Base-by-base conservation (phyloP, 1,284 basidiomycete species). In the Sanghuangporus weigelae region DNA sequence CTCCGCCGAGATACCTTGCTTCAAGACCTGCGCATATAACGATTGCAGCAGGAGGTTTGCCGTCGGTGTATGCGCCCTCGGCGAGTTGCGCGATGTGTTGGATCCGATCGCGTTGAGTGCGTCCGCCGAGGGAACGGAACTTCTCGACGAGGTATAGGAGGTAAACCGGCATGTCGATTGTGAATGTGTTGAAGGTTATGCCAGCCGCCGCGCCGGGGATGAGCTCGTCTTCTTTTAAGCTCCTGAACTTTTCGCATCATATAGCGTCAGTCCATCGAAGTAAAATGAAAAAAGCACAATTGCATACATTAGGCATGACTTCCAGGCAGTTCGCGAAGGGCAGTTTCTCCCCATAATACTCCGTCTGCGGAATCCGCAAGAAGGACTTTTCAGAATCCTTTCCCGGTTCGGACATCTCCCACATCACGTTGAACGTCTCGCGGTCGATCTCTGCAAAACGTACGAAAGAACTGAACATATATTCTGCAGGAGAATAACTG, bases 361-460 rank as follows among this genome's bases (percentile, higher is more conserved):
- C 86, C 0, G 77, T 80, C 64, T 92, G 85, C 0, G 73, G 75
- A 5, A 87, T 71, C 54, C 87, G 82, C 62, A 86, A 74, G 74
- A 92, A 87, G 63, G 82, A 85, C 8, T 79, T 75, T 61, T 86
- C 81, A 0, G 82, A 79, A 8, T 75, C 75, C 42, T 76, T 74
- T 16, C 80, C 83, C 0, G 82, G 80, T 7, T 76, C 79, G 2
- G 89, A 91, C 66, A 91, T 76, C 58, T 81, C 74, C 87, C 88
- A 92, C 80, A 93, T 84, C 2, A 74, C 78, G 19, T 83, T 71
- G 73, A 93, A 92, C 0, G 91, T 92, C 63, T 86, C 86, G 64
- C 79, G 74, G 69, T 92, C 89, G 61, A 90, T 77, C n/a, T 76
- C 89, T 91, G 65, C 40, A 35, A 19, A 26, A 56, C 46, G 38